These are phyloP conservation scores for Mycena sanguinolenta DNA, from an alignment of 768 basidiomycete species.

Conservation along the genomic window DNA sequence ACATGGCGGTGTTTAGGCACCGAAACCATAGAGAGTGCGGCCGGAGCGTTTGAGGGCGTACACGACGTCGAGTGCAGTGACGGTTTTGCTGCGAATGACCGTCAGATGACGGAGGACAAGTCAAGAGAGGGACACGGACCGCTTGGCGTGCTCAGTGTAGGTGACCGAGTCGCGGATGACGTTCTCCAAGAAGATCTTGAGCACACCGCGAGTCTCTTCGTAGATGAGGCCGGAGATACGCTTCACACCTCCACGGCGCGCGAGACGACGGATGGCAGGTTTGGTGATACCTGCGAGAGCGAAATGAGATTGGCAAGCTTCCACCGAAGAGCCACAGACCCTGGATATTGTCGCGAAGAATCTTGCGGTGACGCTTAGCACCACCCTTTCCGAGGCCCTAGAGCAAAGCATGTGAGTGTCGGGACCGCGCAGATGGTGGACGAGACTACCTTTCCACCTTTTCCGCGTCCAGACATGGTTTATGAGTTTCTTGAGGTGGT, in stretches of 20 bases:
- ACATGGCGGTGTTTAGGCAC: slow-evolving; percentile 61
- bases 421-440: too few relatives aligned
- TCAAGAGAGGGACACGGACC: slow-evolving; percentile 52
- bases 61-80: slow-evolving; percentile 89
- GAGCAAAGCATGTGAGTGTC: slow-evolving; percentile 7
- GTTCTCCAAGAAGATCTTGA: slow-evolving; percentile 79
- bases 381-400: slow-evolving; percentile 87
- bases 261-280: slow-evolving; percentile 84
- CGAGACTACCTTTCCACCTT: slow-evolving; percentile 32
- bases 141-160: slow-evolving; percentile 94
- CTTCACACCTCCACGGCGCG: slow-evolving; percentile 88
- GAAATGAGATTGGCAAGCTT: background rate
- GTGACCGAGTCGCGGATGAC: slow-evolving; percentile 93
- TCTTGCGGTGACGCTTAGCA: slow-evolving; percentile 85
- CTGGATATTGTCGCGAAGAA: slow-evolving; percentile 86
- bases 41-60: slow-evolving; percentile 82
- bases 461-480: slow-evolving; percentile 38
- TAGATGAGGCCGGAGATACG: slow-evolving; percentile 83
- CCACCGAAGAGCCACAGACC: slow-evolving; percentile 54
- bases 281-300: slow-evolving; percentile 58
- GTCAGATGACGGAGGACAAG: slow-evolving; percentile 13
- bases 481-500: slow-evolving; percentile 15
- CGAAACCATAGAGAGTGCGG: slow-evolving; percentile 87
- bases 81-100: slow-evolving; percentile 70
- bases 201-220: slow-evolving; percentile 86